Conservation (phyloP, 305 asterid species). For the Fraxinus paxiana region DNA sequence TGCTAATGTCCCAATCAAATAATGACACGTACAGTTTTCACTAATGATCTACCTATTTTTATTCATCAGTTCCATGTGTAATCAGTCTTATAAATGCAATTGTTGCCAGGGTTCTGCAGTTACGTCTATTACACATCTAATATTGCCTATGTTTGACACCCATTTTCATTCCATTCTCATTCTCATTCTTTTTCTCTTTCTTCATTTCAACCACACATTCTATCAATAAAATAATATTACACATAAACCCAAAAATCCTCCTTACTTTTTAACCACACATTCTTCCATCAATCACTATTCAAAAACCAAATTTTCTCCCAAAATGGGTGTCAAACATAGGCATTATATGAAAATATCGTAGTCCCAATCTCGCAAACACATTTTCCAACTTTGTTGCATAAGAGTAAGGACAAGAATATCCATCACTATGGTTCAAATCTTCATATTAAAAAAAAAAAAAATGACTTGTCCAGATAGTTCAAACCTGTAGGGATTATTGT, state of each 20-base stretch:
- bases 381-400: background rate
- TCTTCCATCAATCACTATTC: too few relatives aligned
- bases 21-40: background rate
- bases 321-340: too few relatives aligned
- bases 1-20: background rate
- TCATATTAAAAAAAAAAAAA: background rate
- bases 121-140: constrained; percentile 1
- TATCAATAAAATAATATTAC: too few relatives aligned
- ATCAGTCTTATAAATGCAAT: constrained; percentile 10
- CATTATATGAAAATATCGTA: background rate
- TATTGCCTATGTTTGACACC: background rate
- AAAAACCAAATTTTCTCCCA: too few relatives aligned
- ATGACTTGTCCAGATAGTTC: constrained; percentile 6
- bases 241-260: too few relatives aligned
- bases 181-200: too few relatives aligned
- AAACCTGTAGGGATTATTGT: constrained; percentile 14
- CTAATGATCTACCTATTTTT: background rate
- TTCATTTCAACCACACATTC: too few relatives aligned
- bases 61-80: background rate
- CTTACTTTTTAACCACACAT: too few relatives aligned
- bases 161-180: too few relatives aligned
- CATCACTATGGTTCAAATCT: background rate
- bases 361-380: constrained; percentile 6
- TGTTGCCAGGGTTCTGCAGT: background rate
- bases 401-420: background rate